Evolutionary conservation across 2,329 filamentous ascomycete genomes (phyloP), one percentile per base, ranked within the genome.

Genomic region (Colletotrichum orchidophilum): DNA sequence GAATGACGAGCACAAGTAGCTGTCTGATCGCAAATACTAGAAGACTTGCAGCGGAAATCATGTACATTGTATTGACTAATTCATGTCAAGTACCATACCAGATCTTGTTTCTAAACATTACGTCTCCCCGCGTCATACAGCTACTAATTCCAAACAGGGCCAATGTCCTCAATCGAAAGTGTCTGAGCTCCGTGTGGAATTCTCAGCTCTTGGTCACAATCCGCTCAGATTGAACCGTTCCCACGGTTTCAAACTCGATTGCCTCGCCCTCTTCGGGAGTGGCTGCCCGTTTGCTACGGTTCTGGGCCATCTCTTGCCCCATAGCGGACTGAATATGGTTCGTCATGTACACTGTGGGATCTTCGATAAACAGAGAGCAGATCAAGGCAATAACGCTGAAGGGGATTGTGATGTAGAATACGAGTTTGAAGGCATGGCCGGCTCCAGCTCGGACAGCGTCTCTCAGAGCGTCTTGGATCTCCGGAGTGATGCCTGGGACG

Each of bases 341-440:
- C 4, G 73, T 75, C 21, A 77, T 73, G 27, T 75, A 69, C 4
- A 72, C 64, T 27, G 69, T 49, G 8, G 71, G 69, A 24, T 73
- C 71, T 7, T 73, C 68, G 7, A 73, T 50, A 8, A 60, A 59
- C 1, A 73, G 21, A 1, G 69, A 63, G 13, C 63, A 67, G 11
- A 72, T 24, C 26, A 73, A 8, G 0, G 71, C 68, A 1, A 73
- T 3, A 4, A 73, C 60, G 15, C 71, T 67, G 18, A 73, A 73
- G 0, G 71, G 69, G 15, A 73, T 73, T 0, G 71, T 73, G 6
- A 72, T 59, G 33, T 69, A 72, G 3, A 73, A 73, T 3, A 73
- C 60, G 24, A 73, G 54, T 13, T 69, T 67, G 18, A 73, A 73
- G 1, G 71, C 71, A 15, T 71, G 71, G 6, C 71, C 71, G 1